Percentiles rank a stretch among this genome's conserved stretches.
These are phyloP conservation scores for Hsuehochloa calcarea DNA, from an alignment of 176 grass and related monocot genomes.

Conservation along the genomic window DNA sequence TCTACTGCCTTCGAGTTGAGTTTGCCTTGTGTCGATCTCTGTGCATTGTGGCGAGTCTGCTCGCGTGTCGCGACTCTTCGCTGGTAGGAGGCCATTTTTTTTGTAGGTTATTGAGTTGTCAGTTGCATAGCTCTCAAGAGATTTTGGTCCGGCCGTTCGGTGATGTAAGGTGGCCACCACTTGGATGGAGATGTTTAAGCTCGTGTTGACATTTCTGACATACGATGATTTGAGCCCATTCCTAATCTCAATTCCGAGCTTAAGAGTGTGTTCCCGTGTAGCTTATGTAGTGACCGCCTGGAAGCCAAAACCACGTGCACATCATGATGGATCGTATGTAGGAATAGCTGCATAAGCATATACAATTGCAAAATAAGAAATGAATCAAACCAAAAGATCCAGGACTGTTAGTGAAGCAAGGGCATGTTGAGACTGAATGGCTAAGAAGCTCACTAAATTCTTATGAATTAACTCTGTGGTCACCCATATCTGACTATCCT, in stretches of 20 bases:
- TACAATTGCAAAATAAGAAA: background rate
- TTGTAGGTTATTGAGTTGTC: background rate
- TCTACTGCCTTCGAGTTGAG: background rate
- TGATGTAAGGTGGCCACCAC: background rate
- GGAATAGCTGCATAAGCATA: background rate
- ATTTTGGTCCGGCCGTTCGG: background rate
- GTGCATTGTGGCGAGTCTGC: conserved; percentile 1
- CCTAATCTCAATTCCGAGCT: background rate
- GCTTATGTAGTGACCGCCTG: background rate
- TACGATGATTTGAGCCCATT: background rate
- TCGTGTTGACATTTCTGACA: background rate
- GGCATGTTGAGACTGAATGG: background rate
- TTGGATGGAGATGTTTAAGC: background rate
- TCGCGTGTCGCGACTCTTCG: background rate
- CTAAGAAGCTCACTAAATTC: background rate
- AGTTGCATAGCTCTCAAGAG: background rate
- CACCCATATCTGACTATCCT: background rate
- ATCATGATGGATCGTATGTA: background rate
- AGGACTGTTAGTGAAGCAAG: background rate
- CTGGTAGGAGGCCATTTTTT: background rate
- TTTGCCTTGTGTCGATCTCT: background rate
- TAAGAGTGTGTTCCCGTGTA: background rate
- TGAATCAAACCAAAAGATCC: background rate
- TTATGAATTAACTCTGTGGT: conserved; percentile 2
- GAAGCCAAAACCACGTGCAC: background rate